These are phyloP conservation scores for Cnidoscolus chayamansa DNA, from an alignment of 441 rosid genomes.

Conservation along the genomic window DNA sequence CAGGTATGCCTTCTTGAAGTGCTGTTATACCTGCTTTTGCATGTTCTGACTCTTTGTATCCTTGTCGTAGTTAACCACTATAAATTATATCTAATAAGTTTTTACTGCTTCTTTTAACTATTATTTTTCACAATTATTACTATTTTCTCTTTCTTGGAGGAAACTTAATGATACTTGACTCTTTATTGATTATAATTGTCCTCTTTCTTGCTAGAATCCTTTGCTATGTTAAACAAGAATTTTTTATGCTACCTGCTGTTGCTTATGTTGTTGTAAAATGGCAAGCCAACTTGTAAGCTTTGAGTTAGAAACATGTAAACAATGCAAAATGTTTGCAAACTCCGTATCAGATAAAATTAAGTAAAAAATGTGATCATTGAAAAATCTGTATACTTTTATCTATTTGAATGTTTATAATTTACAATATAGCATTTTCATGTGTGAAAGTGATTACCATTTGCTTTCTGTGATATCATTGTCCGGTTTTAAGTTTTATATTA, in stretches of 20 bases:
- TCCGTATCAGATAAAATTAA: background rate
- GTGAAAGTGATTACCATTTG: background rate
- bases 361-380: no score
- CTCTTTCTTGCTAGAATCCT: background rate
- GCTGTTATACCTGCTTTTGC: constrained; percentile 15
- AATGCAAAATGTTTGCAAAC: background rate
- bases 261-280: background rate
- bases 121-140: background rate
- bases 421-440: background rate
- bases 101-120: background rate
- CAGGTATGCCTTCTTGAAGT: constrained; percentile 52
- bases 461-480: no score
- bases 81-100: background rate
- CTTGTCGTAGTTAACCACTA: constrained; percentile 13
- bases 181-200: background rate
- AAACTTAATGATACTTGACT: background rate
- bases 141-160: background rate
- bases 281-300: background rate
- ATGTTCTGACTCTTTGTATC: constrained; percentile 15
- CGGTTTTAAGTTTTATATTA: no score
- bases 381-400: background rate
- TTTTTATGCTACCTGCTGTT: background rate
- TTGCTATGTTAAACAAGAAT: background rate
- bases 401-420: background rate
- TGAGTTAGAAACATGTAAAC: no score